Base-by-base conservation (phyloP, 2,329 filamentous ascomycete species). In the Boeremia exigua region DNA sequence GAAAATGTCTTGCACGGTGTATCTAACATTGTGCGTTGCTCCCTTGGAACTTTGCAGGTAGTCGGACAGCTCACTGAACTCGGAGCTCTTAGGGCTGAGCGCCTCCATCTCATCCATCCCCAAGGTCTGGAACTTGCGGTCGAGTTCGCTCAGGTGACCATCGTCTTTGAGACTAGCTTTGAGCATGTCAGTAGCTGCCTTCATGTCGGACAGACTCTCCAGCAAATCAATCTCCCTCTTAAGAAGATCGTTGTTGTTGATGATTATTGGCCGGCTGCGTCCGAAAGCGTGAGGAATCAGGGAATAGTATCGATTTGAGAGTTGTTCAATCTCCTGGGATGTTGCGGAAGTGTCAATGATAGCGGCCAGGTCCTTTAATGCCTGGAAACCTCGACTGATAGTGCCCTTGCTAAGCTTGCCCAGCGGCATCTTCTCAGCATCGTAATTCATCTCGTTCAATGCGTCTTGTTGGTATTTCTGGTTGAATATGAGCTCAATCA, bases 401-500 rank as follows among this genome's bases (percentile, higher is more conserved):
- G 90, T 95, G 11, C 83, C 78, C 67, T 93, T 92, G 80, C 90
- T 91, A 23, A 96, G 82, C 71, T 95, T 96, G 4, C 92, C 92
- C 1, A 96, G 79, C 0, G 92, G 92, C 36, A 96, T 79, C 73
- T 96, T 96, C 60, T 88, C 81, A 9, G 84, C 81, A 63, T 92
- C 88, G 63, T 92, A 92, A 62, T 90, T 89, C 62, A 91, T 79
- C 1, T 83, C 79, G 1, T 75, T 72, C 86, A 91, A 89, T 32
- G 86, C 84, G 8, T 82, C 82, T 19, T 84, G 80, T 73, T 96
- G 92, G 70, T 88, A 88, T 19, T 87, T 72, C 54, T 86, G 82
- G 72, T 96, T 93, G 81, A 96, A 96, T 57, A 96, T 96, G 61
- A 96, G 84, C 56, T 87, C 78, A 82, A 96, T 88, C 17, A 96